Percentiles rank a stretch among this genome's conserved stretches.
phyloP scores from a whole-genome alignment of 1,139 yeast species.

The Lodderomyces oxycetoniae region DNA sequence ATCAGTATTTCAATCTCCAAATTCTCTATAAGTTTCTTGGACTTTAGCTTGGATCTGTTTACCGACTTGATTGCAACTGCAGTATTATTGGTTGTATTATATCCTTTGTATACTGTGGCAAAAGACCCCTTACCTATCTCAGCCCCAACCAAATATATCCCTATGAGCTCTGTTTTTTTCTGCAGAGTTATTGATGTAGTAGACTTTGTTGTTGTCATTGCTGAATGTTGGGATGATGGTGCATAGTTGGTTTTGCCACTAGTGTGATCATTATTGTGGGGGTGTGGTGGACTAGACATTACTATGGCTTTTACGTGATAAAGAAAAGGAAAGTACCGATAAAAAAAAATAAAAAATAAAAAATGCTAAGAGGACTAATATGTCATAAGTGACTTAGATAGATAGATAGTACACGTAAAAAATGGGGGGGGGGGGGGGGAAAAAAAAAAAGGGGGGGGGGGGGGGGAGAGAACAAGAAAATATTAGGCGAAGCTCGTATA shows the following conservation, averaged over 20 bases:
- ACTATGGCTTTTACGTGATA: too few species aligned
- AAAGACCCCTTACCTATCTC: slow-evolving; percentile 50
- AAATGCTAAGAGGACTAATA: too few species aligned
- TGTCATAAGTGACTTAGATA: too few species aligned
- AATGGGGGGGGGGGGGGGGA: slow-evolving; percentile 1
- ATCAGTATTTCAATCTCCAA: slow-evolving; percentile 88
- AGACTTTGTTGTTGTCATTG: not conserved
- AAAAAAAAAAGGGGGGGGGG: not conserved
- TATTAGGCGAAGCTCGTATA: too few species aligned
- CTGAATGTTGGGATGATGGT: not conserved
- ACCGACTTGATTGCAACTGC: slow-evolving; percentile 60
- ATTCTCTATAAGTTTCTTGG: slow-evolving; percentile 82
- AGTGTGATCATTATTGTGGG: not conserved
- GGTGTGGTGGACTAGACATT: too few species aligned
- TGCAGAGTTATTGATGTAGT: not conserved
- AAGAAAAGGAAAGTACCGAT: too few species aligned
- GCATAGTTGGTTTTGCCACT: not conserved
- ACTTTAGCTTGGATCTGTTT: slow-evolving; percentile 72
- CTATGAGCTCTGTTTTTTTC: slow-evolving; percentile 15
- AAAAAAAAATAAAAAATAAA: too few species aligned
- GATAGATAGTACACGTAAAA: not conserved
- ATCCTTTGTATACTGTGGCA: slow-evolving; percentile 47
- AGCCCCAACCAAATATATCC: slow-evolving; percentile 39
- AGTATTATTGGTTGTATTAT: slow-evolving; percentile 40
- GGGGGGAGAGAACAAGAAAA: slow-evolving; percentile 1